A percentile compares a stretch with the other conserved stretches of the same genome.
Conservation (phyloP, 2,329 filamentous ascomycete species). For the Aspergillus felis region DNA sequence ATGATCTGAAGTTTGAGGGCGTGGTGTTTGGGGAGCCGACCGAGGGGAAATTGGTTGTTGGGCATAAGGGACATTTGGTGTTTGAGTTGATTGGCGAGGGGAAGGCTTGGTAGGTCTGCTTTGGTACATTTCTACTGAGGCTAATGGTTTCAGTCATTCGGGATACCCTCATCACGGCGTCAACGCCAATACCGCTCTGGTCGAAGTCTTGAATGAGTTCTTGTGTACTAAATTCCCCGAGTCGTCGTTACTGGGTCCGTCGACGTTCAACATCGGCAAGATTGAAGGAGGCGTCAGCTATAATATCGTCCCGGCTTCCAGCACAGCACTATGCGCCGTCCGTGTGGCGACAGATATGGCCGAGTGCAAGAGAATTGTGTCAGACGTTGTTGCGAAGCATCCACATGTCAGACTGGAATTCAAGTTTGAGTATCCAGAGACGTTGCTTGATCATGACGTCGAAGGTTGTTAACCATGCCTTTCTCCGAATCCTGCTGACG, state of each 20-base stretch:
- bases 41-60: constrained; percentile 50
- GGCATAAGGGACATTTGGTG: constrained; percentile 49
- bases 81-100: constrained; percentile 30
- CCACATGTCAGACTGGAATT: constrained; percentile 32
- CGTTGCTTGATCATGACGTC: constrained; percentile 38
- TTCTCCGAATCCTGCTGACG: not conserved
- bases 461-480: not conserved
- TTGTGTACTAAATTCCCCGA: constrained; percentile 24
- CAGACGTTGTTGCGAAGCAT: constrained; percentile 29
- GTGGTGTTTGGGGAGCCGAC: constrained; percentile 55
- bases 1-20: constrained; percentile 42
- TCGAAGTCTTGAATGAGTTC: constrained; percentile 28
- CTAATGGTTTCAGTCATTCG: constrained; percentile 27
- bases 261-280: constrained; percentile 40
- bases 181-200: constrained; percentile 27
- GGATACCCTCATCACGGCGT: constrained; percentile 37
- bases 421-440: constrained; percentile 37
- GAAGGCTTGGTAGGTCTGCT: constrained; percentile 6
- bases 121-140: not conserved
- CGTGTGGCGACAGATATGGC: constrained; percentile 36
- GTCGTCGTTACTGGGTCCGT: constrained; percentile 37
- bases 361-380: constrained; percentile 31
- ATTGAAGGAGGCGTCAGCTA: constrained; percentile 38
- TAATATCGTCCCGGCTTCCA: constrained; percentile 38
- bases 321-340: constrained; percentile 39